These are phyloP conservation scores for Beauveria sp. DNA, from an alignment of 2,329 filamentous ascomycete genomes.

Conservation along the genomic window DNA sequence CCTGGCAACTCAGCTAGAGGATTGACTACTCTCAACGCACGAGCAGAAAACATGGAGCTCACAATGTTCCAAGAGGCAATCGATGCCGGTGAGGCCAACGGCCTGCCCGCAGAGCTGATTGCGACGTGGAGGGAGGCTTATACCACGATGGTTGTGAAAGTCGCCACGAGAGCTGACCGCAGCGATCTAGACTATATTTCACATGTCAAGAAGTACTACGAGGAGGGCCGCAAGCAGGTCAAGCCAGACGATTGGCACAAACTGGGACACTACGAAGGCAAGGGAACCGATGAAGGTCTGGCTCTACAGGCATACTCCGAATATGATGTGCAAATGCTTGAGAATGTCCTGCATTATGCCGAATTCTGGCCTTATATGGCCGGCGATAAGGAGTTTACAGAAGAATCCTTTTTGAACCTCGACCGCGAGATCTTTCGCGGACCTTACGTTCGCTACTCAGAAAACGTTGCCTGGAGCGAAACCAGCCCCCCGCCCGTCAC, in stretches of 20 bases:
- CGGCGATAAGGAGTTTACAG: background rate
- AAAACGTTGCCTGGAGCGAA: background rate
- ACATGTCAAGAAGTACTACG: background rate
- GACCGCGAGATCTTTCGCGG: constrained; percentile 7
- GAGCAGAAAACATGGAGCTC: background rate
- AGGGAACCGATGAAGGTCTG: background rate
- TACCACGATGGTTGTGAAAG: background rate
- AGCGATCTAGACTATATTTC: background rate
- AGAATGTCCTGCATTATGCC: background rate
- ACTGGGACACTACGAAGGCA: background rate
- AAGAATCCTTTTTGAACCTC: background rate
- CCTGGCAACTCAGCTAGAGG: background rate
- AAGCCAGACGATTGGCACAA: background rate
- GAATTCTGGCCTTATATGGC: background rate
- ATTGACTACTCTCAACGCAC: background rate
- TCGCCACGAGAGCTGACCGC: background rate
- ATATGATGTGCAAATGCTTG: background rate
- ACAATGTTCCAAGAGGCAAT: background rate
- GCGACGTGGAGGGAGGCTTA: background rate
- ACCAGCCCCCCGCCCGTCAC: background rate
- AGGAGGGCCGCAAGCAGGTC: background rate
- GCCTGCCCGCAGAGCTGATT: background rate
- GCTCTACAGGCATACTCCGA: background rate
- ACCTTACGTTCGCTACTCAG: background rate
- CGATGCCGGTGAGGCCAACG: background rate